Evolutionary conservation across 257 asterid species (phyloP), one percentile per base, ranked within the genome.

Genomic region (Solanum lycopersicoides): DNA sequence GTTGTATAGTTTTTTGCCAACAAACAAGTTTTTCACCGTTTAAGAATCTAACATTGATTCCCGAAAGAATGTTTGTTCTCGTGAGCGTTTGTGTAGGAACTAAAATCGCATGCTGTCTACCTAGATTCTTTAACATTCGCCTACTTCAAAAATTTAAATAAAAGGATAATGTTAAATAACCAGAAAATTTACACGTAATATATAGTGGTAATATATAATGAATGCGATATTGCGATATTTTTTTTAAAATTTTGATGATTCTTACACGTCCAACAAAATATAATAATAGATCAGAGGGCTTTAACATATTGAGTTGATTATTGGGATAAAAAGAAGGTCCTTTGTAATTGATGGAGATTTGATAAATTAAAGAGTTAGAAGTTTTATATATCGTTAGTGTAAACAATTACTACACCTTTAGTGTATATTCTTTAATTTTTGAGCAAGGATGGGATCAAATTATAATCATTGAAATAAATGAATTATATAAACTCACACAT

Each of bases 21-120:
- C 77, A 45, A 65, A 60, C 65, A 32, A 25, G 25, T 14, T 42
- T 45, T 42, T 35, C 37, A 44, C 21, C 25, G n/a, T 44, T 25
- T 21, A 35, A 18, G 79, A 47, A 71, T 83, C 25, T 47, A 34
- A 30, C 21, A 23, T 83, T 71, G 76, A 83, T 83, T 72, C 39
- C 69, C n/a, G 47, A 12, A 80, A 69, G 75, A 87, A 82, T 87
- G 89, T 83, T 83, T 47, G 10, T 18, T 47, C 30, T 80, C 85
- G 85, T 47, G 85, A 47, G 45, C 30, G 18, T 45, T 30, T 80
- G 44, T 80, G 44, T 15, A 21, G 30, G 30, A 47, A 30, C 42
- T 80, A 50, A 14, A 47, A 80, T 12, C 28, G 68, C 69, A 80
- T 47, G 85, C 69, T 30, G 85, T 80, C 85, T 80, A 16, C 20